These are phyloP conservation scores for Microstegium vimineum DNA, from an alignment of 176 grass and related monocot species.

Conservation along the genomic window DNA sequence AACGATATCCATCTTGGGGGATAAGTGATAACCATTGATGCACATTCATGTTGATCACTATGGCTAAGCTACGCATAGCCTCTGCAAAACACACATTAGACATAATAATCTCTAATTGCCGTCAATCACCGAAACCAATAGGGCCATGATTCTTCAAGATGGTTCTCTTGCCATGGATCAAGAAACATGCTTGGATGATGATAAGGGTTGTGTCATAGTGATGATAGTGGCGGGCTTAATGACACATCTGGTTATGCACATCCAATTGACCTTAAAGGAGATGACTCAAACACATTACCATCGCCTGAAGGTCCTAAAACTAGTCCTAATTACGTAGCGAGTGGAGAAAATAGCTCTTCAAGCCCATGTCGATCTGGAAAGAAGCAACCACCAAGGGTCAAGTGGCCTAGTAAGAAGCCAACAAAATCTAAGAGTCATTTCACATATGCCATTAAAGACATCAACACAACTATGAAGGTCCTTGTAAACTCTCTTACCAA, in stretches of 20 bases:
- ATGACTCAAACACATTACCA: not conserved
- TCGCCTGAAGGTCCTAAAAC: not conserved
- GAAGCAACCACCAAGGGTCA: not conserved
- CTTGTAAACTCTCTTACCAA: not conserved
- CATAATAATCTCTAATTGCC: too few relatives aligned
- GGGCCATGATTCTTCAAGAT: too few relatives aligned
- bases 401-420: not conserved
- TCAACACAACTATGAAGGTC: not conserved
- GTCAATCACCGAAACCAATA: too few relatives aligned
- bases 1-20: too few relatives aligned
- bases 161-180: too few relatives aligned
- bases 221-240: too few relatives aligned
- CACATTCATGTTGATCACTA: too few relatives aligned
- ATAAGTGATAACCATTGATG: too few relatives aligned
- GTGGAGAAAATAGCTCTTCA: not conserved
- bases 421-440: not conserved
- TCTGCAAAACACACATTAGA: too few relatives aligned
- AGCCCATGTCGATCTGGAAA: not conserved
- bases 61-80: too few relatives aligned
- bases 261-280: not conserved
- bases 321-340: not conserved
- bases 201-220: too few relatives aligned
- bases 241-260: not conserved
- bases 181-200: too few relatives aligned
- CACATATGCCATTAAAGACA: not conserved